Conservation (phyloP, 306 rosid species). For the Biancaea sappan region DNA sequence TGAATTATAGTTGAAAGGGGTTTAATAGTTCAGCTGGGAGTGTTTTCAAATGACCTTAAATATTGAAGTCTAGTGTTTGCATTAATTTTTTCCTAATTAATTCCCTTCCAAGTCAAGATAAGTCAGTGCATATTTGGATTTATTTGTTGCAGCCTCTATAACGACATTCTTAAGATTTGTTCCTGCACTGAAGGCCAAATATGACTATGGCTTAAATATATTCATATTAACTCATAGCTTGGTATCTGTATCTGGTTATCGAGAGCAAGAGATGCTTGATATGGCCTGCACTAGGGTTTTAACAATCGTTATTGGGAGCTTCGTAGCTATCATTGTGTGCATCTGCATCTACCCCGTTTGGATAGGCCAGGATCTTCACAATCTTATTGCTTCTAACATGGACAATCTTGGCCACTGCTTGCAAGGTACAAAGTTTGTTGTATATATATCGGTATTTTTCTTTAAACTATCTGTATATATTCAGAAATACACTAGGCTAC, state of each 20-base stretch:
- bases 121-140: no score
- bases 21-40: no score
- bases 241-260: conserved; percentile 55
- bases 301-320: conserved; percentile 62
- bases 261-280: conserved; percentile 41
- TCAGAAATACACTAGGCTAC: no score
- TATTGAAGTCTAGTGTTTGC: no score
- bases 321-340: conserved; percentile 46
- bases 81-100: no score
- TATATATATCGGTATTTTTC: no score
- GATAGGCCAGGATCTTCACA: conserved; percentile 84
- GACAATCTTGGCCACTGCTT: conserved; percentile 55
- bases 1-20: no score
- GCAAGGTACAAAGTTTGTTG: conserved; percentile 65
- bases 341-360: conserved; percentile 67
- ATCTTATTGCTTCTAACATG: conserved; percentile 57
- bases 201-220: conserved; percentile 72
- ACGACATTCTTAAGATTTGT: conserved; percentile 64
- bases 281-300: conserved; percentile 55
- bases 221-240: conserved; percentile 62
- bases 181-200: conserved; percentile 60
- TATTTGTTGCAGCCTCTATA: conserved; percentile 41
- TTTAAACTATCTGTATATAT: no score
- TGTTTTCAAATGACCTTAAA: no score
- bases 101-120: no score